Base-by-base conservation (phyloP, 2,329 filamentous ascomycete species). In the Alternaria sp. region DNA sequence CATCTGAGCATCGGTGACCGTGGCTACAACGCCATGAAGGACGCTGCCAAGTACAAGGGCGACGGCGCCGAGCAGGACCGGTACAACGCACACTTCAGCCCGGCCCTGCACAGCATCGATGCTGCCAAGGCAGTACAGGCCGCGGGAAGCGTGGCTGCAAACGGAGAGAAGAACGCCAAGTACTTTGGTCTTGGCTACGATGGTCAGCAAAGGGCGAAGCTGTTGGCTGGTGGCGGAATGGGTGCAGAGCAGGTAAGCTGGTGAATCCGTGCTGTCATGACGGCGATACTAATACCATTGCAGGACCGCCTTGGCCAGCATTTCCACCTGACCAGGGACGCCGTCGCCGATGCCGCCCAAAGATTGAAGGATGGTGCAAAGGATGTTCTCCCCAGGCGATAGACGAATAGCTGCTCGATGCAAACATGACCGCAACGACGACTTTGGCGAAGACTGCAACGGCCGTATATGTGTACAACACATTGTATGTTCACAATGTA, bases 201-300 rank as follows among this genome's bases (percentile, higher is more conserved):
- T 59, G 75, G 75, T 7, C 70, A 65, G 54, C 70, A 68, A 59
- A 62, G 70, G 43, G 75, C 74, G 26, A 71, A 69, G 60, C 43
- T 68, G 32, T 51, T 77, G 60, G 74, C 75, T 34, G 61, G 62
- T 38, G 67, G 71, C 47, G 73, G 74, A n/a, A 61, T 57, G 14
- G 75, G 74, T 7, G 74, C 74, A 34, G 75, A 78, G 55, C 75
- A 78, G 69, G 75, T 77, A 70, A 46, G 66, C 54, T 24, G 34
- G 22, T 16, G 12, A 47, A 22, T n/a, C 2, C 11, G 4, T 11
- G 14, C 12, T 7, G 14, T n/a, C n/a, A 3, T 32, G 36, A 8
- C 20, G 14, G 44, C 14, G 8, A 43, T 32, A 5, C 59, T 69
- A 43, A 70, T n/a, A 38, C 42, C 44, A 1, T 46, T 16, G 18